Percentiles rank a stretch among this genome's conserved stretches.
These are phyloP conservation scores for Cyphellophora europaea DNA, from an alignment of 2,329 filamentous ascomycete genomes.

Conservation along the genomic window DNA sequence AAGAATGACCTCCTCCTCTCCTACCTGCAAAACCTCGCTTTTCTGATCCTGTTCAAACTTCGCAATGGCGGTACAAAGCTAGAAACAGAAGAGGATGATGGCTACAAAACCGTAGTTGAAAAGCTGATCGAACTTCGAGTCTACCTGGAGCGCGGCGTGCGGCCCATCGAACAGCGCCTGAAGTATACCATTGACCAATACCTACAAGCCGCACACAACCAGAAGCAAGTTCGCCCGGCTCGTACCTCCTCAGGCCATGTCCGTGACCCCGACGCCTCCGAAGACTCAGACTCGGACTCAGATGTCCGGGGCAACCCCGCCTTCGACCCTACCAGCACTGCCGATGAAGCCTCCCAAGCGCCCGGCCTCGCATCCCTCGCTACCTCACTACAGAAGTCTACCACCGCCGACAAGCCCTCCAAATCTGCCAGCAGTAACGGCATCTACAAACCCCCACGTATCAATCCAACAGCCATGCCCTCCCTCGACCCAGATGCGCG, in stretches of 20 bases:
- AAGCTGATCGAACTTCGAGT: slow-evolving; percentile 88
- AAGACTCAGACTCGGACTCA: slow-evolving; percentile 27
- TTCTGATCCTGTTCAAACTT: slow-evolving; percentile 73
- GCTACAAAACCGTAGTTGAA: slow-evolving; percentile 60
- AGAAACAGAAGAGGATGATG: slow-evolving; percentile 12
- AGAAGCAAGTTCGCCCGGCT: slow-evolving; percentile 38
- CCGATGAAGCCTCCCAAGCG: neutral
- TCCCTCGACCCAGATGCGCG: slow-evolving; percentile 38
- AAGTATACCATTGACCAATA: slow-evolving; percentile 97
- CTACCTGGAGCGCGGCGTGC: slow-evolving; percentile 85
- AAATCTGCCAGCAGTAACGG: slow-evolving; percentile 40
- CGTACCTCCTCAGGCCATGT: slow-evolving; percentile 25
- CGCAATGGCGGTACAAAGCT: slow-evolving; percentile 36
- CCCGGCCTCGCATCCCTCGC: neutral
- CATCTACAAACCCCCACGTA: slow-evolving; percentile 80
- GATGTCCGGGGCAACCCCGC: slow-evolving; percentile 29
- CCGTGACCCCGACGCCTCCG: slow-evolving; percentile 26
- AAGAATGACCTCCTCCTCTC: slow-evolving; percentile 97
- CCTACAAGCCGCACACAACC: slow-evolving; percentile 73
- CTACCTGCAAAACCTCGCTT: slow-evolving; percentile 89
- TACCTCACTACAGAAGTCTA: slow-evolving; percentile 11
- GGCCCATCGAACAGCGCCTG: slow-evolving; percentile 78
- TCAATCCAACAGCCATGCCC: slow-evolving; percentile 79
- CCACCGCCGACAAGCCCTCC: slow-evolving; percentile 16
- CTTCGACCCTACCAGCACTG: neutral